Base-by-base conservation (phyloP, 371 early-diverging fungal genomes). In the Nematocida parisii region DNA sequence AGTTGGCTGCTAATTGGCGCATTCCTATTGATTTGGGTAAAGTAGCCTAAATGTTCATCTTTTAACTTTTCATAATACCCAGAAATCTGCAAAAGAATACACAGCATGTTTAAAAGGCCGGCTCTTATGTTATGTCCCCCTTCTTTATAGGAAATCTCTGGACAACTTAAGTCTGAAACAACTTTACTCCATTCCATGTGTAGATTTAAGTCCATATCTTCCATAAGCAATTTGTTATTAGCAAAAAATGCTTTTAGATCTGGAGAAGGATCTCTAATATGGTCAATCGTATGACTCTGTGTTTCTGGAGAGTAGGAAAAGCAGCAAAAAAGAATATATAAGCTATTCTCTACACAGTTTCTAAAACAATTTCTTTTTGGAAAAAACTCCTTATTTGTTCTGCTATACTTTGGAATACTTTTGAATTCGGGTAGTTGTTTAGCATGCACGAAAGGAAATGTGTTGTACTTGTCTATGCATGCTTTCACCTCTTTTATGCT, bases 251-350 rank as follows among this genome's bases (percentile, higher is more conserved):
- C 22, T 60, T 22, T 9, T 11, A 60, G 60, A 9, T 33, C 60
- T 24, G 11, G n/a, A 20, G 60, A 24, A 9, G 60, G n/a, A 4
- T 33, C 0, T 11, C 2, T 20, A 60, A 60, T 20, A 11, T 60
- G 20, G 4, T 11, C 60, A 20, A 60, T 11, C 11, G 60, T 60
- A 33, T 60, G 22, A 11, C 1, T 33, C n/a, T 60, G 60, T 22
- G 11, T 11, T 11, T 60, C 22, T 20, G 60, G 60, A 0, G 11
- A 18, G 4, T 60, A 60, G 11, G 60, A 24, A 22, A 60, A 33
- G 4, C 60, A 60, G 60, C 60, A 60, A 22, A 60, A 60, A 11
- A 60, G 60, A 11, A 9, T 22, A 4, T 60, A 60, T 20, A 60
- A 9, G 24, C 60, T 9, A 22, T 18, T 33, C 60, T 60, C 60